Evolutionary conservation across 2,329 filamentous ascomycete species (phyloP).

Genomic region (Ustulina deusta): DNA sequence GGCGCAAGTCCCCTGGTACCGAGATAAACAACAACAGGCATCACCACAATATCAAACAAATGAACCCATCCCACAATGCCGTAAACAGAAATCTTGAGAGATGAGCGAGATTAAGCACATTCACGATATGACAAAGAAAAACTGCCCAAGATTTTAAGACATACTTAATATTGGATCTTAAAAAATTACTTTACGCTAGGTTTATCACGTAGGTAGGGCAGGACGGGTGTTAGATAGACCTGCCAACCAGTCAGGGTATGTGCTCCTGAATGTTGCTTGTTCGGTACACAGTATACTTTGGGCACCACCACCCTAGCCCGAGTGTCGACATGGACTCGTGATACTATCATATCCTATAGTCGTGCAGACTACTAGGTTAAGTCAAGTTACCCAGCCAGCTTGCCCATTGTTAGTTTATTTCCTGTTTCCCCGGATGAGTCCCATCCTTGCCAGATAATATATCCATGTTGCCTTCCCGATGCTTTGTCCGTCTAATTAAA

Average conservation of each 20-base stretch:
- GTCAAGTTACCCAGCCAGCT: background rate
- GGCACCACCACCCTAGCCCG: background rate
- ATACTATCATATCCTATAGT: constrained; percentile 16
- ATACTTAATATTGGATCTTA: background rate
- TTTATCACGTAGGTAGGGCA: background rate
- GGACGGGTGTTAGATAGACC: background rate
- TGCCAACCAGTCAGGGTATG: background rate
- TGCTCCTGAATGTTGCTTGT: background rate
- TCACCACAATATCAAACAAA: too few relatives aligned
- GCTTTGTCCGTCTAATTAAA: constrained; percentile 24
- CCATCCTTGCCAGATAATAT: constrained; percentile 8
- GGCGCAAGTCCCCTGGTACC: too few relatives aligned
- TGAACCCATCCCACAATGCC: background rate
- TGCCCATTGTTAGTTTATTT: background rate
- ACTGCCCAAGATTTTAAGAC: background rate
- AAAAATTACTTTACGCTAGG: background rate
- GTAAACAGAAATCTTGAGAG: background rate
- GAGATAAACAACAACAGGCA: too few relatives aligned
- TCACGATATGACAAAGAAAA: background rate
- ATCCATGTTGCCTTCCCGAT: background rate
- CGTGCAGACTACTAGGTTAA: constrained; percentile 24
- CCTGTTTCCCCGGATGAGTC: background rate
- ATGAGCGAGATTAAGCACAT: background rate
- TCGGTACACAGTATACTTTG: background rate
- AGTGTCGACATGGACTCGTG: constrained; percentile 4